Evolutionary conservation across 2,329 filamentous ascomycete species (phyloP), one percentile per base, ranked within the genome.

Genomic region (Cladophialophora chaetospira): DNA sequence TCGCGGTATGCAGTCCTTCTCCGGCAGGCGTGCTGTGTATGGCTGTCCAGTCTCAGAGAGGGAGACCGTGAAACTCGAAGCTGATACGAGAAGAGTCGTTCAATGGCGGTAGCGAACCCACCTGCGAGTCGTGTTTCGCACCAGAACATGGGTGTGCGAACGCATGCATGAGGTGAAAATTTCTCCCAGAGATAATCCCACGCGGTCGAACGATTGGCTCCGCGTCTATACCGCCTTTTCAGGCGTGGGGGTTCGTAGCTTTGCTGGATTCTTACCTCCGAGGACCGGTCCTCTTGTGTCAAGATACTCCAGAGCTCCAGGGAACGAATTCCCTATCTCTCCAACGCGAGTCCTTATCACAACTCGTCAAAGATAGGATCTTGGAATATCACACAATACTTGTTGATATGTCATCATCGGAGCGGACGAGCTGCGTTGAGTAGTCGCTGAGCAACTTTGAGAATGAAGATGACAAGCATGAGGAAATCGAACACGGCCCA

Each of bases 221-320:
- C 15, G n/a, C 21, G 6, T 23, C 49, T 45, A 33, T 53, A 53
- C 49, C 49, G 49, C 49, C 49, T 53, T 53, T 53, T 53, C n/a
- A 17, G 49, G 28, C 28, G 33, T 36, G 36, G 49, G 49, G 49
- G 49, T 36, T 43, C 40, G 15, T 28, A 25, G n/a, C 21, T 35
- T 13, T 23, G 26, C n/a, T 9, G 36, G 3, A 31, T 25, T 21
- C 33, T 35, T 11, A 49, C 46, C 40, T 53, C 40, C 28, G 40
- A 45, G 25, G 28, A 26, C 17, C 13, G 2, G 26, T n/a, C n/a
- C n/a, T n/a, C n/a, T n/a, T 26, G 21, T 35, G 38, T 25, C 19
- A 45, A 26, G 23, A 35, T 23, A 23, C 6, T 25, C 36, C 42
- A 11, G 23, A 13, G 26, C 21, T 10, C n/a, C 42, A 25, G 11